Base-by-base conservation (phyloP, 805 yeast genomes). In the Wickerhamomyces chambardii region DNA sequence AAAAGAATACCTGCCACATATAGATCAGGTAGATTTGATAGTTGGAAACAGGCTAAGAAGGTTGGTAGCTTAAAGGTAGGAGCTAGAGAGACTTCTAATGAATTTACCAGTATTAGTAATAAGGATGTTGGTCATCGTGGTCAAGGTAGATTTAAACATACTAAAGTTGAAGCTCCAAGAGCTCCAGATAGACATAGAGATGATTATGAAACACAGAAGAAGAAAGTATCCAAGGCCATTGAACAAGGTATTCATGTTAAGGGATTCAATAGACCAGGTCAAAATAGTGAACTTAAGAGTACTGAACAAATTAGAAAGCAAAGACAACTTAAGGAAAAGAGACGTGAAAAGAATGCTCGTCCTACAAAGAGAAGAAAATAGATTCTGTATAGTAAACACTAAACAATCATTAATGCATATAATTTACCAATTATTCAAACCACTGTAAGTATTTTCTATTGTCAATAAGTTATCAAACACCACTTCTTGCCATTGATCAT, bases 141-240 rank as follows among this genome's bases (percentile, higher is more conserved):
- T 17, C 49, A 40, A 41, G 61, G 68, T 27, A 71, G 73, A 38
- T 85, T 75, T 67, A 76, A 76, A 58, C 97, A 92, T 55, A 76
- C 78, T 42, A 74, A 73, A 51, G 64, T 63, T 32, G 71, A 73
- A 41, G 89, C 96, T 2, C 99, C 99, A 29, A 84, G 77, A 53
- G 61, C 79, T 29, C 96, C 98, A n/a, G 97, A 87, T 51, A 86
- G 73, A 59, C 76, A 66, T 46, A 76, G 97, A 61, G 96, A 89
- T 52, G 89, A 92, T 59, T 92, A 73, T 61, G 70, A 76, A 40
- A 68, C 68, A 44, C 96, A 90, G 56, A 78, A 83, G 73, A 77
- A 78, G 64, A 80, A 83, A 61, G 90, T 84, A 33, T 75, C 73
- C 35, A 75, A 74, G 46, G 97, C 97, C 3, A 50, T 78, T 38